Conservation (phyloP, 2,329 filamentous ascomycete genomes). For the Paecilomyces dactylethromorphus region DNA sequence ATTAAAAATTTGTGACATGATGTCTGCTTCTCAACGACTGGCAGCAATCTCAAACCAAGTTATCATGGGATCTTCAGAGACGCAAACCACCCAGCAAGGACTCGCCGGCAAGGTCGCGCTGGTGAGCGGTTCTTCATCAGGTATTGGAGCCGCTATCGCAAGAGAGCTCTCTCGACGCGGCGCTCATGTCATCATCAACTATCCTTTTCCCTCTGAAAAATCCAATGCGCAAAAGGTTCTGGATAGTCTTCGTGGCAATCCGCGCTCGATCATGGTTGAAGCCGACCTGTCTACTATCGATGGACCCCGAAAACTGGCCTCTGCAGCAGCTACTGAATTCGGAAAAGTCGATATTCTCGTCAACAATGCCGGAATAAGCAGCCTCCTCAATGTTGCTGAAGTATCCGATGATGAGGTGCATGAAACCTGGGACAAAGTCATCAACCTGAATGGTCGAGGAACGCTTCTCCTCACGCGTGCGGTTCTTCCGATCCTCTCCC, state of each 20-base stretch:
- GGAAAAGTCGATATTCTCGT: not conserved
- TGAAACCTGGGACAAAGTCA: not conserved
- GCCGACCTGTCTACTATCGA: not conserved
- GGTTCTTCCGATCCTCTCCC: not conserved
- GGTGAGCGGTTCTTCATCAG: constrained; percentile 17
- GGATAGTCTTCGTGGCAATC: not conserved
- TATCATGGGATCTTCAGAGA: not conserved
- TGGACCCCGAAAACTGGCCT: not conserved
- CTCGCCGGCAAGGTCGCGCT: constrained; percentile 15
- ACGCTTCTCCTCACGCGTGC: not conserved
- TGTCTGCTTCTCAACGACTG: not conserved
- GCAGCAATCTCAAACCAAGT: not conserved
- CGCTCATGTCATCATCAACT: not conserved
- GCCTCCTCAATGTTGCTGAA: not conserved
- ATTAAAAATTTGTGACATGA: not conserved
- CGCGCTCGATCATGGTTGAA: not conserved
- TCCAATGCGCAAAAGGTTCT: not conserved
- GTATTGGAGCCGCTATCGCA: constrained; percentile 17
- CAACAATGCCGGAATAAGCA: not conserved
- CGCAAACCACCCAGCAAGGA: not conserved
- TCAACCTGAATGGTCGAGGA: not conserved
- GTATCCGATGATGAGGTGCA: not conserved
- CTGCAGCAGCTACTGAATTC: not conserved
- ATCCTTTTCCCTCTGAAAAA: not conserved
- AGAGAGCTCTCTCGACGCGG: constrained; percentile 1